phyloP scores from a whole-genome alignment of 208 protist species.

The Acanthamoeba rhysodes region DNA sequence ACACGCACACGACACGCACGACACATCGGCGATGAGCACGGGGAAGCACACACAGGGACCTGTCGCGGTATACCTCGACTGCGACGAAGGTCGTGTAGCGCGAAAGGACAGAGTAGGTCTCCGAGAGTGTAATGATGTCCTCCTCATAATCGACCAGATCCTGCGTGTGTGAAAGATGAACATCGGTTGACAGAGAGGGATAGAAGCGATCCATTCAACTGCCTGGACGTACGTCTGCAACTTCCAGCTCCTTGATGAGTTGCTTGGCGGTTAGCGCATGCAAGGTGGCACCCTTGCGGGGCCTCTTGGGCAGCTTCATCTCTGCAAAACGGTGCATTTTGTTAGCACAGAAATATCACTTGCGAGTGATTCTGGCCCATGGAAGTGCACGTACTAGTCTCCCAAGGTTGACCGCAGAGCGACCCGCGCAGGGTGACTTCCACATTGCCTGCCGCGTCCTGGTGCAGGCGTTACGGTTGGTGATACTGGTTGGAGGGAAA shows the following conservation, averaged over 20 bases:
- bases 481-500: background rate
- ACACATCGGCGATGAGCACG: background rate
- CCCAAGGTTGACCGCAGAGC: background rate
- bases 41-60: background rate
- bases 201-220: background rate
- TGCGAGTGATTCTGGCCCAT: background rate
- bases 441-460: background rate
- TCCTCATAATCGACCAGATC: background rate
- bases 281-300: background rate
- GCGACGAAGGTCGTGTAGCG: constrained; percentile 83
- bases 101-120: constrained; percentile 78
- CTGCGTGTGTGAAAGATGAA: background rate
- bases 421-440: constrained; percentile 9
- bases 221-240: background rate
- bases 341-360: background rate
- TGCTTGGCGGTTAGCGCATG: background rate
- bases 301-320: background rate
- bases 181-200: background rate
- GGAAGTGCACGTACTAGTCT: background rate
- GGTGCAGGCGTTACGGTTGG: background rate
- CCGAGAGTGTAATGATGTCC: background rate
- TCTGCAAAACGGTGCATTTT: background rate
- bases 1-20: background rate
- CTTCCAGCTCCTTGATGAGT: constrained; percentile 6
- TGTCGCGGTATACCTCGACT: background rate